Percentiles rank a stretch among this genome's conserved stretches.
phyloP scores from a whole-genome alignment of 2,329 filamentous ascomycete genomes.

The Fusarium nisikadoi region DNA sequence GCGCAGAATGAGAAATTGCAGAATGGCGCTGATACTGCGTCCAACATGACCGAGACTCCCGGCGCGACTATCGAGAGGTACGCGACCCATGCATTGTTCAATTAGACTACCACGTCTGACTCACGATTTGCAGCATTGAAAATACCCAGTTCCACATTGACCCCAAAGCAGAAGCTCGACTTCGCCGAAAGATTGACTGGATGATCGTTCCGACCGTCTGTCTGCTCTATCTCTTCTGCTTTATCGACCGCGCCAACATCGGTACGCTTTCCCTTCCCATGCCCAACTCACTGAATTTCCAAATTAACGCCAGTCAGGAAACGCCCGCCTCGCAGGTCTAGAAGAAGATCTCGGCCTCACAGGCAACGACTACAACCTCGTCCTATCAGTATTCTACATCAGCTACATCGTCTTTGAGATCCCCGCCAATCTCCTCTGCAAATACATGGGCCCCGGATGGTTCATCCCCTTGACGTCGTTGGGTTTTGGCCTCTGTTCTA shows the following conservation, averaged over 20 bases:
- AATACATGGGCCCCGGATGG: slow-evolving; percentile 72
- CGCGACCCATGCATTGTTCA: rapidly evolving
- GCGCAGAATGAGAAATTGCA: slow-evolving; percentile 15
- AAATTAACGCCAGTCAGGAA: slow-evolving; percentile 15
- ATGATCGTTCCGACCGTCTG: slow-evolving; percentile 27
- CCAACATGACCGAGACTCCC: neutral
- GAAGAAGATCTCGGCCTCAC: slow-evolving; percentile 35
- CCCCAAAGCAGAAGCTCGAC: slow-evolving; percentile 13
- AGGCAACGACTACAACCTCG: slow-evolving; percentile 70
- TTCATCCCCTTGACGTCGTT: slow-evolving; percentile 69
- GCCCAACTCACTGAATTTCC: rapidly evolving
- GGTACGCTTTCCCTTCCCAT: neutral
- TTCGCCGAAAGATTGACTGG: slow-evolving; percentile 24
- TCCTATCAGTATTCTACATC: slow-evolving; percentile 72
- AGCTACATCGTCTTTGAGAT: slow-evolving; percentile 74
- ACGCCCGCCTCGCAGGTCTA: slow-evolving; percentile 30
- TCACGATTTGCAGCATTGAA: neutral
- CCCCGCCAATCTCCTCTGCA: slow-evolving; percentile 70
- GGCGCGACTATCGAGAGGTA: neutral
- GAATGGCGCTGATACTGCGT: slow-evolving; percentile 4
- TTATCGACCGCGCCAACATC: slow-evolving; percentile 65
- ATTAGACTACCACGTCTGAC: neutral
- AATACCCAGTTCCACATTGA: slow-evolving; percentile 11
- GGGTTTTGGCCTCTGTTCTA: slow-evolving; percentile 66
- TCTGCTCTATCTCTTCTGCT: slow-evolving; percentile 70